Percentiles rank a stretch among this genome's conserved stretches.
These are phyloP conservation scores for Colletotrichum somersetense DNA, from an alignment of 2,329 filamentous ascomycete species.

Conservation along the genomic window DNA sequence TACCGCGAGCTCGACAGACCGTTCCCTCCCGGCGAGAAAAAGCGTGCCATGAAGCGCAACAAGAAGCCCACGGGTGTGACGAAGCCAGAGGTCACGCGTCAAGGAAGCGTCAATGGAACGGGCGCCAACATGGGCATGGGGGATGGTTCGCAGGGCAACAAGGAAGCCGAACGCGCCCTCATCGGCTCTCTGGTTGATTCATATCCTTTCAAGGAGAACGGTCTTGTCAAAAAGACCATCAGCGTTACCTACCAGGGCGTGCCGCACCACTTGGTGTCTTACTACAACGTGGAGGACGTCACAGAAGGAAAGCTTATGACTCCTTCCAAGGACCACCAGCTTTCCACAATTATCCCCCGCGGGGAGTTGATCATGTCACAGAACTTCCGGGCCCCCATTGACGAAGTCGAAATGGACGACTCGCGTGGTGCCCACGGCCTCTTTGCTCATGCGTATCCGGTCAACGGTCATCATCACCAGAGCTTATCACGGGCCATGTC, in stretches of 20 bases:
- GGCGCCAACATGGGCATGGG: conserved; percentile 27
- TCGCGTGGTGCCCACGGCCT: conserved; percentile 29
- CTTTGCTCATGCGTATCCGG: conserved; percentile 26
- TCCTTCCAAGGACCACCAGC: conserved; percentile 63
- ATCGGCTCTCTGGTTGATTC: conserved; percentile 82
- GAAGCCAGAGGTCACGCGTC: conserved; percentile 50
- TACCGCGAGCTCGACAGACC: conserved; percentile 85
- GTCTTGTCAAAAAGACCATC: conserved; percentile 93
- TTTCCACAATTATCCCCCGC: conserved; percentile 67
- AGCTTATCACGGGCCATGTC: conserved; percentile 46
- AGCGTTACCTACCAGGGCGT: conserved; percentile 81
- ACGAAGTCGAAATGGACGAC: conserved; percentile 64
- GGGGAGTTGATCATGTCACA: conserved; percentile 70
- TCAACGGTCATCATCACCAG: conserved; percentile 43
- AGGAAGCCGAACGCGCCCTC: conserved; percentile 40
- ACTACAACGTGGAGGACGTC: conserved; percentile 88
- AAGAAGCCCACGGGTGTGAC: conserved; percentile 55
- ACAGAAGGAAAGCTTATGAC: conserved; percentile 68
- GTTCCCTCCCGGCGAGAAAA: conserved; percentile 87
- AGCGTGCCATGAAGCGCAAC: conserved; percentile 81
- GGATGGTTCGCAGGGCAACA: conserved; percentile 27
- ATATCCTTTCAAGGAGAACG: conserved; percentile 86
- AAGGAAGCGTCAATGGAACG: conserved; percentile 26
- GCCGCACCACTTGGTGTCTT: conserved; percentile 88
- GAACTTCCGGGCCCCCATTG: conserved; percentile 75